These are phyloP conservation scores for Jackrogersella minutella DNA, from an alignment of 495 filamentous ascomycete species.

Conservation along the genomic window DNA sequence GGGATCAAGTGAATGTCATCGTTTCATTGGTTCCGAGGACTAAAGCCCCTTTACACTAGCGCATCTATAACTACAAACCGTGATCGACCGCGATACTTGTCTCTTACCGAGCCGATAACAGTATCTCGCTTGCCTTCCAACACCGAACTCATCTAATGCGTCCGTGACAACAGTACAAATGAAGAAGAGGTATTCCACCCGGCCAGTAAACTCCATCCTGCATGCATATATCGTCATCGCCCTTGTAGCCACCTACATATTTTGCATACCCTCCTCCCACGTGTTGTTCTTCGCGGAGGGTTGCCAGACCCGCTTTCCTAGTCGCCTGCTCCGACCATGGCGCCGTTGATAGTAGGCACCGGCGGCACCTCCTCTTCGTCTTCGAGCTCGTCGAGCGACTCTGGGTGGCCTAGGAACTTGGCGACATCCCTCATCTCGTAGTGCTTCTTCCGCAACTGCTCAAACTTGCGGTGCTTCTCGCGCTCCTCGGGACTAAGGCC, in stretches of 20 bases:
- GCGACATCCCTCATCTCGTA: constrained; percentile 99
- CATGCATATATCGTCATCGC: constrained; percentile 34
- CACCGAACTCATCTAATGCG: constrained; percentile 33
- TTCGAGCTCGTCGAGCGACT: constrained; percentile 58
- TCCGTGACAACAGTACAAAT: constrained; percentile 15
- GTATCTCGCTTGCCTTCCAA: constrained; percentile 16
- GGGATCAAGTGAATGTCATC: constrained; percentile 19
- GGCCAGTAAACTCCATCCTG: constrained; percentile 32
- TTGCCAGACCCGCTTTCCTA: constrained; percentile 19
- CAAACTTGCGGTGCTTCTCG: constrained; percentile 91
- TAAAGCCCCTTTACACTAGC: background rate
- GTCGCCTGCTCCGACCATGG: constrained; percentile 42
- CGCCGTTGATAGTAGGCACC: constrained; percentile 46
- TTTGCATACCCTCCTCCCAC: constrained; percentile 4
- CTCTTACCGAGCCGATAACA: constrained; percentile 1
- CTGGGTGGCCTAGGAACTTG: constrained; percentile 77
- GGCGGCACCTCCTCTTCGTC: constrained; percentile 54
- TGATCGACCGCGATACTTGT: constrained; percentile 9
- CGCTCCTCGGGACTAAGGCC: constrained; percentile 77
- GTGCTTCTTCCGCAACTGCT: constrained; percentile 89
- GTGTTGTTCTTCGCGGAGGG: constrained; percentile 3
- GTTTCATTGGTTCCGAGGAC: constrained; percentile 15
- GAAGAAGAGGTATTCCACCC: constrained; percentile 28
- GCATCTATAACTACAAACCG: constrained; percentile 32
- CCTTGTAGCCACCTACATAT: constrained; percentile 8